Percentiles rank a stretch among this genome's conserved stretches.
These are phyloP conservation scores for Santalum album DNA, from an alignment of 164 flowering plant species.

Conservation along the genomic window DNA sequence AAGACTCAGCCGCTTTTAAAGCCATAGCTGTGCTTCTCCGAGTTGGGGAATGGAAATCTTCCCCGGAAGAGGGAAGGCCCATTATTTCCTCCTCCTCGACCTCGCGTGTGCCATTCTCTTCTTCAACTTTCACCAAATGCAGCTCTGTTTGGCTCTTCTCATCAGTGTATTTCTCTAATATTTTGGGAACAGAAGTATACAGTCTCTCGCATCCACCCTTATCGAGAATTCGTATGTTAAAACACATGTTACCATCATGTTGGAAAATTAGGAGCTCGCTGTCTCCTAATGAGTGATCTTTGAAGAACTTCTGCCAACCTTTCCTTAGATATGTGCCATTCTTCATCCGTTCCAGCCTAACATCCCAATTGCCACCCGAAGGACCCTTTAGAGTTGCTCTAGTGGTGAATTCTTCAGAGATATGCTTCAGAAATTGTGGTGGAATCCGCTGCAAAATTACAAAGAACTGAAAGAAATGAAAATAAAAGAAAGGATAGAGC, in stretches of 20 bases:
- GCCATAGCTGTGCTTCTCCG: not conserved
- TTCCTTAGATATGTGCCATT: constrained; percentile 5
- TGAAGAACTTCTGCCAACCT: constrained; percentile 16
- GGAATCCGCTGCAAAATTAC: constrained; percentile 15
- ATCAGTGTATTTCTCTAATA: too few relatives aligned
- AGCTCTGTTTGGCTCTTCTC: too few relatives aligned
- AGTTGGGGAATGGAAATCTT: too few relatives aligned
- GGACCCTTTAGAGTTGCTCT: constrained; percentile 14
- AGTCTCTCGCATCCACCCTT: constrained; percentile 13
- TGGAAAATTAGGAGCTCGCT: constrained; percentile 14
- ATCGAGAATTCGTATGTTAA: constrained; percentile 13
- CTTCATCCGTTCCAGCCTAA: not conserved
- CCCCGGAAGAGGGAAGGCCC: too few relatives aligned
- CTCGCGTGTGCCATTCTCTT: too few relatives aligned
- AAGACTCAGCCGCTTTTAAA: constrained; percentile 6
- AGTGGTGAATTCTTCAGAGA: constrained; percentile 4
- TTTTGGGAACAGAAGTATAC: not conserved
- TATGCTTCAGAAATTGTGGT: constrained; percentile 7
- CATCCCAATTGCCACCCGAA: constrained; percentile 14
- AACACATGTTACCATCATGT: constrained; percentile 18
- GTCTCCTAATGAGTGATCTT: constrained; percentile 12
- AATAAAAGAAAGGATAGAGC: too few relatives aligned
- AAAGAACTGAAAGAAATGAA: not conserved
- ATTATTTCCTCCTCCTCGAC: too few relatives aligned
- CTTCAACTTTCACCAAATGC: constrained; percentile 1